Percentiles rank a stretch among this genome's conserved stretches.
These are phyloP conservation scores for Cenchrus fungigraminus DNA, from an alignment of 176 grass and related monocot species.

Conservation along the genomic window DNA sequence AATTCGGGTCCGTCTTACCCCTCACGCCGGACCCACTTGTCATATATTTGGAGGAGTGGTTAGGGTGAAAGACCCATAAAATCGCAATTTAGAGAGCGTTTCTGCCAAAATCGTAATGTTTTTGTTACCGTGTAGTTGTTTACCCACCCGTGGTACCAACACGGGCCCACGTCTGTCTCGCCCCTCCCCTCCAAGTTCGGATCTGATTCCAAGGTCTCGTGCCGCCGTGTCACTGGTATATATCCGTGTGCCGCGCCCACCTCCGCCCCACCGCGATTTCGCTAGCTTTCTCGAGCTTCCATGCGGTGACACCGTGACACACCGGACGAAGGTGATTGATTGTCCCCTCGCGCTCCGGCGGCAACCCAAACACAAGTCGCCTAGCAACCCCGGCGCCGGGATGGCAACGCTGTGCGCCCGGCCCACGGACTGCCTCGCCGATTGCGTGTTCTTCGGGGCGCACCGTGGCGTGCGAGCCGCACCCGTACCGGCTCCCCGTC, in stretches of 20 bases:
- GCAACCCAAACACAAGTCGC: background rate
- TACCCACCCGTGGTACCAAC: too few relatives aligned
- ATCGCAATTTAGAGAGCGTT: too few relatives aligned
- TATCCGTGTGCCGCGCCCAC: background rate
- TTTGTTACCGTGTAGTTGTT: too few relatives aligned
- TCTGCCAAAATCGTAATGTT: too few relatives aligned
- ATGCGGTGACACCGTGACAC: background rate
- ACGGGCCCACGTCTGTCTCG: too few relatives aligned
- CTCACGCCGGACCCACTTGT: too few relatives aligned
- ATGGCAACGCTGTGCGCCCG: constrained; percentile 11
- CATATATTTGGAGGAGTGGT: too few relatives aligned
- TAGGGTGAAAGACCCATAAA: too few relatives aligned
- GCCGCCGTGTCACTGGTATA: background rate
- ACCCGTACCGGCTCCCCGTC: too few relatives aligned
- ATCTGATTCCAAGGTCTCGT: background rate
- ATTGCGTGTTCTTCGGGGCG: background rate
- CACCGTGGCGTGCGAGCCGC: too few relatives aligned
- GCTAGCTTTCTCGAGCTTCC: background rate
- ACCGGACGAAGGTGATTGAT: background rate
- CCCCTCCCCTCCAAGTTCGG: background rate
- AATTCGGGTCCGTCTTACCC: too few relatives aligned
- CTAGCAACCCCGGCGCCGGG: background rate
- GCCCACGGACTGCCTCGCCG: constrained; percentile 10
- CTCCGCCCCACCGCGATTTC: background rate
- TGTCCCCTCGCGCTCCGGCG: background rate